Evolutionary conservation across 108 stramenopile species (phyloP), one percentile per base, ranked within the genome.

Genomic region (Nitzschia palea): DNA sequence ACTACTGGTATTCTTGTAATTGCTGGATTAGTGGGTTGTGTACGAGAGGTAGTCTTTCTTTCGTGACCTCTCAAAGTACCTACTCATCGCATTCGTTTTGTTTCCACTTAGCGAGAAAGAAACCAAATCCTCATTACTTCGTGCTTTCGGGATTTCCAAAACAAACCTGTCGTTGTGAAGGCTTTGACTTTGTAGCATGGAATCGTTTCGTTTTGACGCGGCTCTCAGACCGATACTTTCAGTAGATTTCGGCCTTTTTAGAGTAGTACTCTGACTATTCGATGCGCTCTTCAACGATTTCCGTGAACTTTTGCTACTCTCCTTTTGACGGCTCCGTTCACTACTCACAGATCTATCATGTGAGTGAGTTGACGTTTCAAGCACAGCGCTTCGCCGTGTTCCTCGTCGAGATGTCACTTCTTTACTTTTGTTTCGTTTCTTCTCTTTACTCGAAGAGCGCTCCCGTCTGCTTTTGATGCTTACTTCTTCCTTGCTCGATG

Each of bases 41-140:
- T 55, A 55, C 5, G 54, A 26, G 17, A 55, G 54, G 17, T 55
- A 55, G 22, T 55, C 54, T 27, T 55, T 55, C 20, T 32, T 55
- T 14, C 54, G 22, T 10, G 54, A 55, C 30, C 30, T 55, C 28
- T 55, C 54, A 26, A 55, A 55, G 54, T 55, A 55, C 12, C 14
- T 40, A 40, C 37, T 40, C 37, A 40, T 40, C 37, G 37, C 37
- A 12, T 40, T 40, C 37, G 37, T 12, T 40, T 40, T 12, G 37
- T 10, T 12, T 10, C 12, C 37, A 40, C 37, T 40, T 40, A 10
- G 6, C 37, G 37, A 40, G 37, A 40, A 40, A 12, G 6, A 40
- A 12, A 40, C 37, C 37, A 40, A 6, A 10, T 40, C 10, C 10
- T 6, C 37, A 40, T n/a, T n/a, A n/a, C n/a, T n/a, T n/a, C n/a